phyloP scores from a whole-genome alignment of 2,329 filamentous ascomycete genomes.

The Colletotrichum liriopes region DNA sequence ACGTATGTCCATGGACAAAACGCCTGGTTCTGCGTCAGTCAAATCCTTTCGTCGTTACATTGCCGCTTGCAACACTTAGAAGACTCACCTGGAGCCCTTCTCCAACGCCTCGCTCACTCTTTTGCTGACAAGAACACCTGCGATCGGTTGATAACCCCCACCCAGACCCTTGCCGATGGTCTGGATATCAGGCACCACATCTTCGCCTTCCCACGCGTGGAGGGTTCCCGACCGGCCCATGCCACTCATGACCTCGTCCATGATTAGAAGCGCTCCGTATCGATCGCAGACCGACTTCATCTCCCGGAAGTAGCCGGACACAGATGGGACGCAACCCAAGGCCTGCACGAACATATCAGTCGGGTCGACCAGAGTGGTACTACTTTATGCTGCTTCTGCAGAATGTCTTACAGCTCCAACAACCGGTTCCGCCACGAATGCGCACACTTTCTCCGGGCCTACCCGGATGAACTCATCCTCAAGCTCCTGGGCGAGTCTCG shows the following conservation, averaged over 20 bases:
- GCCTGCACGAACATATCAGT: slow-evolving; percentile 57
- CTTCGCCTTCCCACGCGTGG: slow-evolving; percentile 47
- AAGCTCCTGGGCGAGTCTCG: slow-evolving; percentile 74
- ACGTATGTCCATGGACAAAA: slow-evolving; percentile 74
- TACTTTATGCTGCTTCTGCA: background rate
- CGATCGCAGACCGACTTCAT: slow-evolving; percentile 76
- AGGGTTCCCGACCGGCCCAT: slow-evolving; percentile 35
- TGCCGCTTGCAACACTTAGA: slow-evolving; percentile 33
- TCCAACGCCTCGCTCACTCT: slow-evolving; percentile 66
- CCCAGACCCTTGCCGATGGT: slow-evolving; percentile 73
- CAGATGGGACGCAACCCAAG: slow-evolving; percentile 74
- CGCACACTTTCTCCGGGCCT: slow-evolving; percentile 77
- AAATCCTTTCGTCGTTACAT: background rate
- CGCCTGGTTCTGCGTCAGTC: slow-evolving; percentile 49
- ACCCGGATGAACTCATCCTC: slow-evolving; percentile 76
- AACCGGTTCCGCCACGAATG: slow-evolving; percentile 81
- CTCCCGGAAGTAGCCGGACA: slow-evolving; percentile 75
- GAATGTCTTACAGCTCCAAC: slow-evolving; percentile 75
- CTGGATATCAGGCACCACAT: slow-evolving; percentile 66
- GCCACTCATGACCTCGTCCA: slow-evolving; percentile 64
- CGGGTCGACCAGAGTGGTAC: background rate
- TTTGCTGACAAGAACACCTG: slow-evolving; percentile 66
- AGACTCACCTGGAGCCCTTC: slow-evolving; percentile 56
- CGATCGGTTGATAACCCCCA: slow-evolving; percentile 69
- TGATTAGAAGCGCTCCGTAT: slow-evolving; percentile 76